phyloP scores from a whole-genome alignment of 164 flowering plant species.

The Brasenia schreberi region DNA sequence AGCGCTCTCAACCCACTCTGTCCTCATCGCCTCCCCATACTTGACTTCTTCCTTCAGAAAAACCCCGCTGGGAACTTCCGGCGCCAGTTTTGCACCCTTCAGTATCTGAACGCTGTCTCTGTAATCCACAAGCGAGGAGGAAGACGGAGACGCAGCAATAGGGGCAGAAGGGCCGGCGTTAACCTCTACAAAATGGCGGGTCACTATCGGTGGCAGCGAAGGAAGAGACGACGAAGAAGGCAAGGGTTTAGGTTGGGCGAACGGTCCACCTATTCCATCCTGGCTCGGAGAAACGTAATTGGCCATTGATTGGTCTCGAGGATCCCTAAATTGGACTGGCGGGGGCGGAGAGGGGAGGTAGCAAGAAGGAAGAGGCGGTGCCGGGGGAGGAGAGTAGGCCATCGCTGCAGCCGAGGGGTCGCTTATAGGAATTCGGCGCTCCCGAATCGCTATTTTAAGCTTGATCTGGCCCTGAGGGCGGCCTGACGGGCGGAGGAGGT shows the following conservation, averaged over 20 bases:
- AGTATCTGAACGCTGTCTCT: not conserved
- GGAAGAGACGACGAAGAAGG: not conserved
- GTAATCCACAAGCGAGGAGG: not conserved
- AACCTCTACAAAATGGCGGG: not conserved
- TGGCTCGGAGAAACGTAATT: too few relatives aligned
- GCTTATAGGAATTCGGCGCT: constrained; percentile 14
- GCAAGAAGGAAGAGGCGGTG: constrained; percentile 31
- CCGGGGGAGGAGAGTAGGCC: constrained; percentile 21
- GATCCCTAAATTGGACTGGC: not conserved
- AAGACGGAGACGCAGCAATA: not conserved
- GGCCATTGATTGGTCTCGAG: not conserved
- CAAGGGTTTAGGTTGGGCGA: not conserved
- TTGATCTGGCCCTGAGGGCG: constrained; percentile 71
- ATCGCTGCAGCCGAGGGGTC: constrained; percentile 11
- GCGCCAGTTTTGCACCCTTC: not conserved
- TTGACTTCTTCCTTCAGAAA: not conserved
- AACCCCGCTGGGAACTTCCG: not conserved
- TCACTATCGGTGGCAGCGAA: not conserved
- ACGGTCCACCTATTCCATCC: too few relatives aligned
- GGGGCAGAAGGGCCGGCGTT: not conserved
- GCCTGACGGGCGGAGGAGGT: constrained; percentile 75
- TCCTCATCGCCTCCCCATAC: not conserved
- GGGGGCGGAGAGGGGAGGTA: constrained; percentile 24
- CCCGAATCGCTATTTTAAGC: constrained; percentile 27
- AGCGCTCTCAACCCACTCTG: not conserved